Conservation (phyloP, 2,329 filamentous ascomycete genomes). For the Clarireedia hainanense region DNA sequence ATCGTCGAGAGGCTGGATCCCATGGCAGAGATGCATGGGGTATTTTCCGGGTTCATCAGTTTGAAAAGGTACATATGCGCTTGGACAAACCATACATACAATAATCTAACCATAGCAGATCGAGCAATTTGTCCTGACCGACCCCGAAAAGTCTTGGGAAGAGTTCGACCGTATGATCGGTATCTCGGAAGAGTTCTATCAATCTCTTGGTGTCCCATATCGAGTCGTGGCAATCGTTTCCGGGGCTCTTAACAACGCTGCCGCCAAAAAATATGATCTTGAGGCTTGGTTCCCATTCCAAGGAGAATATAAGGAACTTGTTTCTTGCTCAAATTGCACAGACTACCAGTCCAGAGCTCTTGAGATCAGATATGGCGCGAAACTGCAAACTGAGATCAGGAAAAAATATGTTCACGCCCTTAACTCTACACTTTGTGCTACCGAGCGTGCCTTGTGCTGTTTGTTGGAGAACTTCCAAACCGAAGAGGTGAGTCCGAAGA, state of each 20-base stretch:
- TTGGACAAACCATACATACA: slow-evolving; percentile 10
- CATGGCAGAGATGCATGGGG: slow-evolving; percentile 95
- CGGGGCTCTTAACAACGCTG: slow-evolving; percentile 86
- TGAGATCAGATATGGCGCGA: slow-evolving; percentile 84
- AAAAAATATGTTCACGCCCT: slow-evolving; percentile 95
- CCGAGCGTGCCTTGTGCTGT: slow-evolving; percentile 87
- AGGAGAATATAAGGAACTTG: slow-evolving; percentile 96
- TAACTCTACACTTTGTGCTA: slow-evolving; percentile 85
- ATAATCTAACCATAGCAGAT: slow-evolving; percentile 40
- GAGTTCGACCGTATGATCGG: slow-evolving; percentile 89
- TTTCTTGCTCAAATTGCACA: slow-evolving; percentile 95
- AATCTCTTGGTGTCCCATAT: slow-evolving; percentile 82
- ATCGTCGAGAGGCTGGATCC: slow-evolving; percentile 88
- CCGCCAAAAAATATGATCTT: slow-evolving; percentile 88
- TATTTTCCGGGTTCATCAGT: slow-evolving; percentile 96
- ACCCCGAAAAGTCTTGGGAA: slow-evolving; percentile 88
- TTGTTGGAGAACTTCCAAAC: slow-evolving; percentile 96
- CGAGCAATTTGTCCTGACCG: slow-evolving; percentile 72
- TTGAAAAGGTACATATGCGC: slow-evolving; percentile 66
- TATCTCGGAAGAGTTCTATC: slow-evolving; percentile 89
- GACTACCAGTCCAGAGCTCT: slow-evolving; percentile 94
- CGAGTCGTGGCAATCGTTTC: slow-evolving; percentile 90
- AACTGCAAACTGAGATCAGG: slow-evolving; percentile 73
- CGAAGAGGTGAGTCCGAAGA: slow-evolving; percentile 52
- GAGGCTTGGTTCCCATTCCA: slow-evolving; percentile 97